Evolutionary conservation across 768 basidiomycete species (phyloP).

Genomic region (Xerocomellus dryophilus): DNA sequence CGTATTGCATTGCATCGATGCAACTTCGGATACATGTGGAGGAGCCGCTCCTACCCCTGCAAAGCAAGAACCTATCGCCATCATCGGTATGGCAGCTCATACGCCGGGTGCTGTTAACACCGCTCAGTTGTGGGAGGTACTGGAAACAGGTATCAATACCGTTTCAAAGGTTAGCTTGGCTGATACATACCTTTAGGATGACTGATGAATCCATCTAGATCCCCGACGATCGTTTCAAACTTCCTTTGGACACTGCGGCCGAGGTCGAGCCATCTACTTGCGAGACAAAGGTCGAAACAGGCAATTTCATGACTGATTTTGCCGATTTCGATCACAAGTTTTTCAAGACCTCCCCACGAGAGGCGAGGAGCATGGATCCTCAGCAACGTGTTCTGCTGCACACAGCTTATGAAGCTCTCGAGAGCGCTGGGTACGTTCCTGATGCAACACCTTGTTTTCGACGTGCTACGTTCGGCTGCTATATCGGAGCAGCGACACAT

Average conservation of each 20-base stretch:
- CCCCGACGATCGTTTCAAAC: conserved; percentile 54
- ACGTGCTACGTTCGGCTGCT: conserved; percentile 60
- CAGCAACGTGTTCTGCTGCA: conserved; percentile 70
- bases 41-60: neutral
- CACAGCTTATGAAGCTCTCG: conserved; percentile 63
- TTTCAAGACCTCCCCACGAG: conserved; percentile 71
- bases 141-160: conserved; percentile 56
- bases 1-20: conserved; percentile 16
- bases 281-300: conserved; percentile 49
- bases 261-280: conserved; percentile 34
- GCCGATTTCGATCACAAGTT: conserved; percentile 67
- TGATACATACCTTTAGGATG: neutral
- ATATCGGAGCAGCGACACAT: conserved; percentile 64
- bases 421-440: conserved; percentile 69
- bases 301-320: conserved; percentile 59
- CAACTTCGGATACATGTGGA: conserved; percentile 6
- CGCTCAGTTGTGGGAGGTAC: conserved; percentile 54
- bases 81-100: conserved; percentile 68
- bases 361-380: conserved; percentile 74
- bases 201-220: conserved; percentile 42
- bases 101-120: conserved; percentile 48
- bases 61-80: conserved; percentile 56
- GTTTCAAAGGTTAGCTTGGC: conserved; percentile 46
- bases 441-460: conserved; percentile 48
- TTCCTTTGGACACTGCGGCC: conserved; percentile 36